Conservation (phyloP, 495 filamentous ascomycete genomes). For the Choiromyces venosus region DNA sequence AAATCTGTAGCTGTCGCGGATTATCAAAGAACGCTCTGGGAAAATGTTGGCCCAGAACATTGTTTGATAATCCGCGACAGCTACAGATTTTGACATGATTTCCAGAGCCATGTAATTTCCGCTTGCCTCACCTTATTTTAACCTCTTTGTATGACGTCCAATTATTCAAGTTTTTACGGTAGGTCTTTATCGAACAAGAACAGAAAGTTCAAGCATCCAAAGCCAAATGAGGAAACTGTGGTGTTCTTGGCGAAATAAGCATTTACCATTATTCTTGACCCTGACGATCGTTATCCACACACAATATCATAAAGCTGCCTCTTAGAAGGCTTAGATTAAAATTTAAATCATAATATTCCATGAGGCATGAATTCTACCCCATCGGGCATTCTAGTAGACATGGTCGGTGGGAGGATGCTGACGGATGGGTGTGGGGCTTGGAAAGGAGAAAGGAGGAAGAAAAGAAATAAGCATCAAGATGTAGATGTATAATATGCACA, state of each 20-base stretch:
- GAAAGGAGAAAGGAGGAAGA: neutral
- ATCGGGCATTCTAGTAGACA: neutral
- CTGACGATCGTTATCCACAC: neutral
- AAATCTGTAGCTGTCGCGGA: too few species aligned
- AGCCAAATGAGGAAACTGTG: neutral
- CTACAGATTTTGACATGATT: too few species aligned
- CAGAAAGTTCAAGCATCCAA: neutral
- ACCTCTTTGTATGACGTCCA: too few species aligned
- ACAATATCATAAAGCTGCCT: neutral
- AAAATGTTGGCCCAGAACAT: too few species aligned
- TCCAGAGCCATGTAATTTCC: too few species aligned
- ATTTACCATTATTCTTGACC: neutral
- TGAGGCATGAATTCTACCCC: neutral
- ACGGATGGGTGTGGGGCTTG: neutral
- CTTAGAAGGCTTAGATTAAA: neutral
- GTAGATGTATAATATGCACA: neutral
- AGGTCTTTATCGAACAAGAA: too few species aligned
- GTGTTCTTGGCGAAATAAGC: neutral
- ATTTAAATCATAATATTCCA: neutral
- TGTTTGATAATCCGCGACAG: too few species aligned
- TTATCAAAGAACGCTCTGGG: too few species aligned
- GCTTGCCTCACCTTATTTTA: too few species aligned
- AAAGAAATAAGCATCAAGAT: neutral
- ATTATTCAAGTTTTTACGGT: too few species aligned
- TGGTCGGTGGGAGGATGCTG: neutral